Evolutionary conservation across 2,329 filamentous ascomycete species (phyloP).

Genomic region (Bipolaris victoriae): DNA sequence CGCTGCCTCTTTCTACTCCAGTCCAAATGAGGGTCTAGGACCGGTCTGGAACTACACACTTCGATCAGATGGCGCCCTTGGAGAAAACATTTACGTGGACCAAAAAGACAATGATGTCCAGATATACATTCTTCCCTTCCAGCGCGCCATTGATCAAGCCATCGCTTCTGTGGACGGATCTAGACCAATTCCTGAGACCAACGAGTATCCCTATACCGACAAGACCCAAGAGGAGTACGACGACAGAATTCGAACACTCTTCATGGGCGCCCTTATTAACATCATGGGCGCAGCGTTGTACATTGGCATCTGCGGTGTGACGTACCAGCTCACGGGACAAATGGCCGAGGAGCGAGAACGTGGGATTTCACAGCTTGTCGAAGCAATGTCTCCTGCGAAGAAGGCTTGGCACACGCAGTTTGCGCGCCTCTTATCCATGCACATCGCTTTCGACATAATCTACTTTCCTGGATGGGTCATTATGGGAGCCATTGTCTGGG

Average conservation of each 20-base stretch:
- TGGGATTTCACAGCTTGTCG: conserved; percentile 86
- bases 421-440: conserved; percentile 77
- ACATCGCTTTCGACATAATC: conserved; percentile 78
- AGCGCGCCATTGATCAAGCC: conserved; percentile 75
- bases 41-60: conserved; percentile 87
- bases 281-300: conserved; percentile 81
- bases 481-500: conserved; percentile 72
- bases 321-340: conserved; percentile 85
- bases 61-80: conserved; percentile 74
- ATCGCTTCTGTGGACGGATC: conserved; percentile 66
- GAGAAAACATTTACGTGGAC: conserved; percentile 67
- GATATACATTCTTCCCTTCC: conserved; percentile 78
- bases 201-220: conserved; percentile 79
- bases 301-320: conserved; percentile 78
- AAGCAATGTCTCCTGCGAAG: conserved; percentile 86
- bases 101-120: conserved; percentile 74
- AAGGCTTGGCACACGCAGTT: conserved; percentile 77
- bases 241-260: conserved; percentile 68
- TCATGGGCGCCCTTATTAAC: conserved; percentile 75
- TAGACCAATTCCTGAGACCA: conserved; percentile 45
- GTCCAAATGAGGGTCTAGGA: conserved; percentile 70
- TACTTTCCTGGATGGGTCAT: conserved; percentile 85
- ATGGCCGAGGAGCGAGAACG: conserved; percentile 84
- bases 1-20: conserved; percentile 76
- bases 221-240: conserved; percentile 70